Base-by-base conservation (phyloP, 2,329 filamentous ascomycete genomes). In the Raffaelea ambrosiae region DNA sequence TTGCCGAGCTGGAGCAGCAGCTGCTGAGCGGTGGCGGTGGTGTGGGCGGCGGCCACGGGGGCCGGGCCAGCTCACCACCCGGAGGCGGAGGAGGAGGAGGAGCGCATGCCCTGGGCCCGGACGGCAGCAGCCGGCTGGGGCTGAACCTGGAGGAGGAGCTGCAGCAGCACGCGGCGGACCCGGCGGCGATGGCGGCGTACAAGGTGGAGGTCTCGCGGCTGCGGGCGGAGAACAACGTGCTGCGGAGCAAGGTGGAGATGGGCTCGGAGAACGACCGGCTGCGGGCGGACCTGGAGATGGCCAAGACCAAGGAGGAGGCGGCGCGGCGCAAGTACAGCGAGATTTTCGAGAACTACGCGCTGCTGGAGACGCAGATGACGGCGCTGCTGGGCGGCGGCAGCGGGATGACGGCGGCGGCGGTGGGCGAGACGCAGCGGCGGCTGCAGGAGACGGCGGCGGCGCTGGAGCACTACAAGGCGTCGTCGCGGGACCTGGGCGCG, bases 111-210 rank as follows among this genome's bases (percentile, higher is more conserved):
- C 14, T 21, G 2, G 22, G 21, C 4, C n/a, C 45, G 14, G 22
- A 13, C 5, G 36, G 47, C 50, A 49, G 55, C 54, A 53, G 56
- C 38, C 44, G 53, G 22, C 53, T 61, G 14, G 53, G 60, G 3
- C 66, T 73, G 38, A 77, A 66, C 50, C 71, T 84, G 9, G 79
- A 81, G 60, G 74, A 82, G 50, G 80, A 84, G 59, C 68, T 84
- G 4, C 73, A 77, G 46, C 68, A 68, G 45, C 69, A 68, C 49
- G 71, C 73, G 21, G 59, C 60, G 38, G 66, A 67, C 50, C 64
- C 67, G 5, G 62, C 63, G 3, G 64, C 68, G 5, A 62, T 64
- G 13, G 55, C 63, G 1, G 67, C 67, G 16, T 63, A 76, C 43
- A 67, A 69, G 11, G 61, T 79, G 18, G 75, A 80, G 57, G 59